Percentiles rank a stretch among this genome's conserved stretches.
These are phyloP conservation scores for Saccharomyces paradoxus DNA, from an alignment of 805 yeast species.

Conservation along the genomic window DNA sequence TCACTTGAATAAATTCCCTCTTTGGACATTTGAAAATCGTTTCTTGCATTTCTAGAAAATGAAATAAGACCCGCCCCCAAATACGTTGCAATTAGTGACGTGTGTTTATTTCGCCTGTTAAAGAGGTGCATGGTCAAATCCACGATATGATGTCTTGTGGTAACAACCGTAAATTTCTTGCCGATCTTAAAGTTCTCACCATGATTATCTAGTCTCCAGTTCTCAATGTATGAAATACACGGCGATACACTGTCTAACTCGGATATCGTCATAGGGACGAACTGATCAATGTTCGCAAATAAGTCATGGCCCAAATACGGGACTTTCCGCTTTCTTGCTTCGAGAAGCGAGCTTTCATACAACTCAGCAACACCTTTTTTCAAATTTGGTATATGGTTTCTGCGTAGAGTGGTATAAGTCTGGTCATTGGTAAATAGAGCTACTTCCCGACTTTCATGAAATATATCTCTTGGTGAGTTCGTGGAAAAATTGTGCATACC, in stretches of 20 bases:
- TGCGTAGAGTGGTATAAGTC: slow-evolving; percentile 1
- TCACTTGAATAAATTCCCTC: slow-evolving; percentile 11
- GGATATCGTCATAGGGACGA: slow-evolving; percentile 15
- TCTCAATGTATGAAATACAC: slow-evolving; percentile 16
- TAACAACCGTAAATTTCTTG: slow-evolving; percentile 15
- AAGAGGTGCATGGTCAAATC: slow-evolving; percentile 22
- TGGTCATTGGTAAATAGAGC: slow-evolving; percentile 10
- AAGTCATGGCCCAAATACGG: slow-evolving; percentile 20
- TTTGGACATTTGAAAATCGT: not conserved
- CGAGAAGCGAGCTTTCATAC: slow-evolving; percentile 2
- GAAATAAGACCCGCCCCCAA: slow-evolving; percentile 14
- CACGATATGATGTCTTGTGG: slow-evolving; percentile 27
- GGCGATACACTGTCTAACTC: slow-evolving; percentile 17
- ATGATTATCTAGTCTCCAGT: slow-evolving; percentile 3
- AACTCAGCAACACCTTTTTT: slow-evolving; percentile 6
- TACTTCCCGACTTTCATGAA: slow-evolving; percentile 13
- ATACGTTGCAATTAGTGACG: slow-evolving; percentile 12
- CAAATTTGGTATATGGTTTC: slow-evolving; percentile 5
- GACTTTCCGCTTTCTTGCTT: slow-evolving; percentile 5
- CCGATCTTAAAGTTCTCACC: slow-evolving; percentile 1
- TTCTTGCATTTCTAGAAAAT: slow-evolving; percentile 14
- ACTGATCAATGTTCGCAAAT: slow-evolving; percentile 13
- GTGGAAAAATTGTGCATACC: slow-evolving; percentile 4
- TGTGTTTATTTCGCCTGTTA: slow-evolving; percentile 5
- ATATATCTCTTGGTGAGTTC: slow-evolving; percentile 8